Evolutionary conservation across 2,329 filamentous ascomycete species (phyloP).

Genomic region (Fusarium multiceps): DNA sequence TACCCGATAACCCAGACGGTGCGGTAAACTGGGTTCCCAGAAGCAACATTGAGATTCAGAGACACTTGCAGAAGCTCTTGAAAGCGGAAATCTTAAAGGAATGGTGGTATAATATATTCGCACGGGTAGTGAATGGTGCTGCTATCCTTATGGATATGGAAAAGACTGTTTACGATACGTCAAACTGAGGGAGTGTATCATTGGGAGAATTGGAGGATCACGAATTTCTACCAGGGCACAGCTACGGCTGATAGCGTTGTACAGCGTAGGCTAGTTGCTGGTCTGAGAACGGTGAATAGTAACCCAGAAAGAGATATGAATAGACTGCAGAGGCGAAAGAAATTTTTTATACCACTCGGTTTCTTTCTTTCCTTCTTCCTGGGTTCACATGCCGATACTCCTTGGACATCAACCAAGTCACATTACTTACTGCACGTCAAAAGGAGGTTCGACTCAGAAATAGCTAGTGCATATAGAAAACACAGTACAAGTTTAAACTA

Average conservation of each 20-base stretch:
- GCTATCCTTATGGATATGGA: not conserved
- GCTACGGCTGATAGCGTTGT: not conserved
- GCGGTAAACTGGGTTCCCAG: too few relatives aligned
- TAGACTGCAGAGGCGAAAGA: not conserved
- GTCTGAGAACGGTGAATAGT: not conserved
- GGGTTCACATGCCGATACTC: not conserved
- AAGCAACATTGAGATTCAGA: not conserved
- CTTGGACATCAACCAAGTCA: not conserved
- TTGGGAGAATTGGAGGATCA: not conserved
- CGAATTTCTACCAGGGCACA: not conserved
- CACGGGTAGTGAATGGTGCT: not conserved
- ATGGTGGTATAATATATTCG: too few relatives aligned
- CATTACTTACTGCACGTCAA: not conserved
- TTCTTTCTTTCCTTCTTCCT: not conserved
- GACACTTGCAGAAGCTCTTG: not conserved
- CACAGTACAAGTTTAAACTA: not conserved
- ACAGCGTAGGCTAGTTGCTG: not conserved
- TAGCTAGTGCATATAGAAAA: not conserved
- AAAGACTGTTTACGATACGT: not conserved
- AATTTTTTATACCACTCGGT: not conserved
- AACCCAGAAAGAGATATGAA: not conserved
- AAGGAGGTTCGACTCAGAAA: not conserved
- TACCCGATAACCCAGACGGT: too few relatives aligned
- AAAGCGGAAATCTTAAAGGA: not conserved
- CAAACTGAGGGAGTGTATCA: too few relatives aligned